Conservation (phyloP, 257 asterid species). For the Nicotiana undulata region DNA sequence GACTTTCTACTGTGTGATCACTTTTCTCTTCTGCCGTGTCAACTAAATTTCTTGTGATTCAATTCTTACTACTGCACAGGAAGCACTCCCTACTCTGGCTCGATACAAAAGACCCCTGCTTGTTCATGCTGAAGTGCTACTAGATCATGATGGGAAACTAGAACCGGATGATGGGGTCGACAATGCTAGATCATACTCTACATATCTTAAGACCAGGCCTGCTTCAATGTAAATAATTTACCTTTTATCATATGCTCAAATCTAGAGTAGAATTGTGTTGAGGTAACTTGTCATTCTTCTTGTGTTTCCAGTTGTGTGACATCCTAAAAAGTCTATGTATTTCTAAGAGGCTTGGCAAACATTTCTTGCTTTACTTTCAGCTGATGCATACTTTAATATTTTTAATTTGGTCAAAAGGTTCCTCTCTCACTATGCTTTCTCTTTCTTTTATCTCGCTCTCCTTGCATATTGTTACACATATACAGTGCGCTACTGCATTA, state of each 20-base stretch:
- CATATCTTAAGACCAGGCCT: slow-evolving; percentile 86
- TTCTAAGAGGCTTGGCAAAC: not conserved
- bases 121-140: slow-evolving; percentile 81
- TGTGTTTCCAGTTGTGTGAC: not conserved
- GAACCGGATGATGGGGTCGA: slow-evolving; percentile 25
- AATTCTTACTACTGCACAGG: slow-evolving; percentile 25
- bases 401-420: not conserved
- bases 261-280: not conserved
- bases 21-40: not conserved
- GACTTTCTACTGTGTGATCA: not conserved
- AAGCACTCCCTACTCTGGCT: slow-evolving; percentile 72
- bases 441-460: not conserved
- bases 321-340: not conserved
- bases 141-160: slow-evolving; percentile 28
- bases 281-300: not conserved
- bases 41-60: not conserved
- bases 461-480: not conserved
- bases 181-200: slow-evolving; percentile 60
- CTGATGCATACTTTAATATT: not conserved
- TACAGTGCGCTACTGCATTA: not conserved
- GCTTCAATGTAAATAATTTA: slow-evolving; percentile 51
- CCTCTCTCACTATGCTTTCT: not conserved
- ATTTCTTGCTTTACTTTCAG: not conserved
- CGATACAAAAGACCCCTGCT: slow-evolving; percentile 80
- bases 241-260: not conserved